Evolutionary conservation across 441 rosid genomes (phyloP), one percentile per base, ranked within the genome.

Genomic region (Gossypium lobatum): DNA sequence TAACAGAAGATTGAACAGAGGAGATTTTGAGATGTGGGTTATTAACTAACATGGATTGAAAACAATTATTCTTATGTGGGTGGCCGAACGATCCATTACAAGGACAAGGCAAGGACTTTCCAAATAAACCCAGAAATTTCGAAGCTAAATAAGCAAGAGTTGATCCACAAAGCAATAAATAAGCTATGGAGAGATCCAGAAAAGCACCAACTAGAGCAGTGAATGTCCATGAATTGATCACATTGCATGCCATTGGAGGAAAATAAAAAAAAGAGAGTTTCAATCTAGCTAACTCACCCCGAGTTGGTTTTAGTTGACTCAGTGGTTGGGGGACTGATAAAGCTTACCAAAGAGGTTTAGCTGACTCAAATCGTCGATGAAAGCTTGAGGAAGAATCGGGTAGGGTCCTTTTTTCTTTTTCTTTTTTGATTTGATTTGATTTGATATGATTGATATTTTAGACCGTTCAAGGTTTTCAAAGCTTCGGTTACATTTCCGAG

Each of bases 151-250:
- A 91, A 65, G 88, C 88, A 23, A 88, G 70, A 54, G 80, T 13
- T 3, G 96, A 86, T 2, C 87, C 93, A 20, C 86, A 89, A 23
- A 92, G 87, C 9, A 93, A 80, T 16, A 78, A 71, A 72, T 81
- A 86, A 3, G 87, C 85, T 58, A 90, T 76, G 9, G 81, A 79
- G 28, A 93, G 88, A 85, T 93, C 95, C 54, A 89, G 83, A 82
- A 84, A 90, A 54, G 93, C 96, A 79, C 88, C 89, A 31, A 90
- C 95, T 67, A 90, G 78, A 54, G 79, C 34, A 58, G 34, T 13
- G 8, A 58, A 58, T 58, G 63, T 90, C 98, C 98, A 93, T 13
- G 73, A 75, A 42, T 80, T 66, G 52, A 87, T 80, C 77, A 75
- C 90, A 6, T 79, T 60, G 84, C 88, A 87, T 58, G 80, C 73